Base-by-base conservation (phyloP, 495 filamentous ascomycete species). In the Pseudoneurospora amorphoporcata region DNA sequence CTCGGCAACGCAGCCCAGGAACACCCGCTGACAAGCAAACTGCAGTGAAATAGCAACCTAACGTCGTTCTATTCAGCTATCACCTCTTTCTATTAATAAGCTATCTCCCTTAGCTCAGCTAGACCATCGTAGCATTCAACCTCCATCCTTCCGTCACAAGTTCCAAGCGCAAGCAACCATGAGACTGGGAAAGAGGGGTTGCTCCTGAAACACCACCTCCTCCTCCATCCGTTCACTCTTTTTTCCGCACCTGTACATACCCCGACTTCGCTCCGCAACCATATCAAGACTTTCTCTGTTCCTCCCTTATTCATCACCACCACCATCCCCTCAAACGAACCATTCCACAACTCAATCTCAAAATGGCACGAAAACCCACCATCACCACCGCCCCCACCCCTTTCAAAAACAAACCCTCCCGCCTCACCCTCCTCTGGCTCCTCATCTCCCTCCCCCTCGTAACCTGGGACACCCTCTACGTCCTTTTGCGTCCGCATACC, bases 381-480 rank as follows among this genome's bases (percentile, higher is more conserved):
- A 58, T 19, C 45, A 14, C 39, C 9, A 40, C 39, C 9, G 3
- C 39, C 39, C 12, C 39, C 9, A 10, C 39, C 9, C 19, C 53
- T 7, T 65, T 65, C 29, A 16, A 29, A 23, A 32, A 29, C 83
- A 88, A 88, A 0, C 92, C 92, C 2, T 86, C 88, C 19, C 83
- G 84, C 23, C 77, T 89, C 8, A 85, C 89, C 32, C 88, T 94
- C 23, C 75, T 89, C 75, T 97, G 94, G 94, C 86, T 97, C 35
- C 75, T 87, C 68, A 39, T 94, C 70, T 94, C 93, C n/a, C 82
- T 95, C 4, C 93, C 94, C 4, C 83, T 94, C 71, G 91, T 95
- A n/a, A 74, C 85, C 61, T 96, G 94, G 94, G 95, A 98, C 83
- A 86, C 88, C 8, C 84, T 84, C 68, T 97, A 96, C 83, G 88